Evolutionary conservation across 345 rosid species (phyloP), one percentile per base, ranked within the genome.

Genomic region (Noccaea caerulescens): DNA sequence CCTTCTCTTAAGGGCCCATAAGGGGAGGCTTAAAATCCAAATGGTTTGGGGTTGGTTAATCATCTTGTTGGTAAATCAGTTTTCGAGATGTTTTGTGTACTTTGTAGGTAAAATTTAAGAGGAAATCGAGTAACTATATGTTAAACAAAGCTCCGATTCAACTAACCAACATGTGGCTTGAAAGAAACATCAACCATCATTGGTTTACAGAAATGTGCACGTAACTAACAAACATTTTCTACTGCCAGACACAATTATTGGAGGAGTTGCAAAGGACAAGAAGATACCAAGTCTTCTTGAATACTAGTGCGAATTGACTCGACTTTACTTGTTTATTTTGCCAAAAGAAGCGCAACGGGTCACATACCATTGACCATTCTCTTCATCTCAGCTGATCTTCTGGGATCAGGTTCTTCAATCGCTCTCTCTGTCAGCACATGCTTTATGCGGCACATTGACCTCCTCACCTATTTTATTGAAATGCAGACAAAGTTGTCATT

Each of bases 331-430:
- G 11, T 20, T 20, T 30, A 4, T 2, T 49, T 39, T 23, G 18
- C 32, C 9, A 25, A 49, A 47, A 69, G 56, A 69, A 49, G 66
- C 25, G 39, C 2, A 34, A 52, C 1, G 8, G 54, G 2, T 91
- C 86, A 94, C 80, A 88, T 54, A 16, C 87, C 87, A 84, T 94
- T 94, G 45, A 94, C 74, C 96, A 88, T 91, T 74, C 91, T 86
- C 85, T 84, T 89, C 97, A 88, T 91, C 82, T 85, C 95, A 0
- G 96, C 84, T 46, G 87, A 86, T 77, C 96, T 85, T 82, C 98
- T 84, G 1, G 85, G 85, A 85, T 91, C 96, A 0, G 86, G 82
- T 58, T 91, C 96, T 43, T 87, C 98, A 50, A 91, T 85, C 11
- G 96, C 98, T 36, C 94, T 80, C 82, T 92, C 95, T 3, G 90